Percentiles rank a stretch among this genome's conserved stretches.
Conservation (phyloP, 306 rosid genomes). For the Begonia fuchsioides region DNA sequence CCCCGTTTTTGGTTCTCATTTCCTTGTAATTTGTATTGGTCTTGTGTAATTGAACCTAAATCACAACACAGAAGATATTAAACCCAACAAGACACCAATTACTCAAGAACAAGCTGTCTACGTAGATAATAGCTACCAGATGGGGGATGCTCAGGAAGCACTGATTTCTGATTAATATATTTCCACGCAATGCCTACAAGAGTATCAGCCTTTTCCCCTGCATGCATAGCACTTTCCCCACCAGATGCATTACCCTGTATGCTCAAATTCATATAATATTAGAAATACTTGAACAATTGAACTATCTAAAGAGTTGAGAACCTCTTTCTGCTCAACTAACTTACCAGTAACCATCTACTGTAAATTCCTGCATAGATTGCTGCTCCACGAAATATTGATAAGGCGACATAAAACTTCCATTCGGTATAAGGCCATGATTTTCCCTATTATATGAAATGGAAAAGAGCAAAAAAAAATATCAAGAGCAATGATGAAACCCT, state of each 20-base stretch:
- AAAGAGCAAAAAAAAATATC: no score
- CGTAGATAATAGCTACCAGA: conserved; percentile 30
- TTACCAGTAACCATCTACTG: conserved; percentile 85
- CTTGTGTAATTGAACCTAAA: conserved; percentile 21
- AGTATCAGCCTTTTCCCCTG: conserved; percentile 45
- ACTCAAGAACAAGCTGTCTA: no score
- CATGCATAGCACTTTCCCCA: conserved; percentile 63
- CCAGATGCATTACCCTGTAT: conserved; percentile 93
- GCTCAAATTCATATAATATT: background rate
- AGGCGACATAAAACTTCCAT: conserved; percentile 87
- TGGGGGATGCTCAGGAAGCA: conserved; percentile 77
- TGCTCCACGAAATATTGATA: conserved; percentile 74
- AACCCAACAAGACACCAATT: no score
- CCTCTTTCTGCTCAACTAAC: no score
- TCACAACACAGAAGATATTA: no score
- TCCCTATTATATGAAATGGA: conserved; percentile 21
- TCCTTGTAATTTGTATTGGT: conserved; percentile 20
- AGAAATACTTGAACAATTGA: no score
- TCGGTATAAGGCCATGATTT: conserved; percentile 73
- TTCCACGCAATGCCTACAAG: conserved; percentile 54
- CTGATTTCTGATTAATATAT: conserved; percentile 38
- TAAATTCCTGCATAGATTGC: conserved; percentile 84
- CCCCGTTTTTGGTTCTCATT: conserved; percentile 25
- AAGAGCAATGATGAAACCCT: no score
- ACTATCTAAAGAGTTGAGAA: no score